Base-by-base conservation (phyloP, 805 yeast genomes). In the Dipodascopsis uninucleata region DNA sequence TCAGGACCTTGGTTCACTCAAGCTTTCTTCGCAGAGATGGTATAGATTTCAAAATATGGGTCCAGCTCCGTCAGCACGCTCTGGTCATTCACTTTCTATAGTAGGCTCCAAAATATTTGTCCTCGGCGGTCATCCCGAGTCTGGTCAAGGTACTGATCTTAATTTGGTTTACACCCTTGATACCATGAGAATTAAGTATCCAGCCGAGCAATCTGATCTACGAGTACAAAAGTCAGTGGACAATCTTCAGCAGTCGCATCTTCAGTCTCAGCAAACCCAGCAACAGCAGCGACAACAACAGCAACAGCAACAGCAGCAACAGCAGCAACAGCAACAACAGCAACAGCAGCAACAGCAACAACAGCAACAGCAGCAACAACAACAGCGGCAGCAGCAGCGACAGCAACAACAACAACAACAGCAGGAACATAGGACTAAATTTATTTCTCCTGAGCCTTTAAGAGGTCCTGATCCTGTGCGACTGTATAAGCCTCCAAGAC, bases 71-170 rank as follows among this genome's bases (percentile, higher is more conserved):
- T 85, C 89, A 35, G 79, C 93, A 10, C 77, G 97, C 57, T 85
- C 90, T 51, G 97, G 97, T 7, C 98, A 93, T 65, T 79, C 95
- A 5, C 69, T 90, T 66, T 80, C 97, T 1, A 81, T 78, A 41
- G 70, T 81, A 38, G 77, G 77, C 49, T 78, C 85, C 58, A 85
- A 81, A 64, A 60, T 90, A 28, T 61, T 89, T 9, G 77, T 90
- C 12, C 81, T 94, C 85, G 98, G 98, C 34, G 97, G 98, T 47
- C 95, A 87, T 64, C 79, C 81, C 5, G 64, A 67, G 35, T 61
- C 68, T 22, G 71, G 71, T 21, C 73, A 71, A 47, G 69, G 65
- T 5, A 70, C 56, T 31, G 71, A 78, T 59, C 68, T 75, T 45
- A 78, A 77, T 43, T 66, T 62, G 2, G 71, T 84, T 16, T 83